Evolutionary conservation across 371 early-diverging fungal genomes (phyloP).

Genomic region (Parasitella parasitica): DNA sequence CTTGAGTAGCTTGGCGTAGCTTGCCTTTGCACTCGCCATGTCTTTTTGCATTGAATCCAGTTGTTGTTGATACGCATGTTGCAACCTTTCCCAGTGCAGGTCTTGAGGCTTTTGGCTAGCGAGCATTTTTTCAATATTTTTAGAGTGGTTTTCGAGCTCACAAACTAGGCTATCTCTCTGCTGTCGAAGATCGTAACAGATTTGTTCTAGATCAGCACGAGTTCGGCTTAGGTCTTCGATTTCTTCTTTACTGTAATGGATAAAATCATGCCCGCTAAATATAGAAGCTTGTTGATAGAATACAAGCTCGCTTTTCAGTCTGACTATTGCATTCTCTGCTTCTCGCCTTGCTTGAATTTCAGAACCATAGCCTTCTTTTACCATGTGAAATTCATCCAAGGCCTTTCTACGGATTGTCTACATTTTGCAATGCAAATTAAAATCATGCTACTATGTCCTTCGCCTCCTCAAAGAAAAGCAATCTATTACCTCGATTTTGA

Average conservation of each 20-base stretch:
- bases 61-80: slow-evolving; percentile 38
- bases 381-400: slow-evolving; percentile 44
- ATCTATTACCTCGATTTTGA: slow-evolving; percentile 39
- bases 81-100: slow-evolving; percentile 26
- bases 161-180: slow-evolving; percentile 26
- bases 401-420: slow-evolving; percentile 50
- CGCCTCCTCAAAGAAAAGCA: too few relatives aligned
- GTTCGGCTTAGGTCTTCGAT: slow-evolving; percentile 21
- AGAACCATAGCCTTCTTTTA: slow-evolving; percentile 43
- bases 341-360: slow-evolving; percentile 41
- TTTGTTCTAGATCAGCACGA: slow-evolving; percentile 27
- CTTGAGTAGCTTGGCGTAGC: slow-evolving; percentile 24
- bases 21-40: slow-evolving; percentile 15
- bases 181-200: slow-evolving; percentile 27
- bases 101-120: slow-evolving; percentile 21
- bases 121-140: slow-evolving; percentile 17
- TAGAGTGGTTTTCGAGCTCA: slow-evolving; percentile 22
- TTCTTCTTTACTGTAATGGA: slow-evolving; percentile 30
- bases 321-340: slow-evolving; percentile 27
- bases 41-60: slow-evolving; percentile 35
- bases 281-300: slow-evolving; percentile 40
- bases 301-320: slow-evolving; percentile 34
- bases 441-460: too few relatives aligned
- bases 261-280: slow-evolving; percentile 10
- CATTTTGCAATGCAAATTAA: background rate